phyloP scores from a whole-genome alignment of 768 basidiomycete species.

The Amanita muscaria region DNA sequence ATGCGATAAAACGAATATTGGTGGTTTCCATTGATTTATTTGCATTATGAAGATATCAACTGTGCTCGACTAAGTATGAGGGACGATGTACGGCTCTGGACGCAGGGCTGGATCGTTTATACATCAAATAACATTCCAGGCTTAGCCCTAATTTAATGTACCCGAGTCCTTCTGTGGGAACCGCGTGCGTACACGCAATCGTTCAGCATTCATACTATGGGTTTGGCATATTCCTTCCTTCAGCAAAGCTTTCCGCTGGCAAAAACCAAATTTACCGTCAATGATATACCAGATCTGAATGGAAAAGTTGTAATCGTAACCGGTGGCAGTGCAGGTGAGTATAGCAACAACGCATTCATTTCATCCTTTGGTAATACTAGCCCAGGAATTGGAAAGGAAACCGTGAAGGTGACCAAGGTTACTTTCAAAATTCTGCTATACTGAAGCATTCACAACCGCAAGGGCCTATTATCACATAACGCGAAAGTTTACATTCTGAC shows the following conservation, averaged over 20 bases:
- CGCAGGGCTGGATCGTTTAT: no score
- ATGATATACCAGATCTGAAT: constrained; percentile 46
- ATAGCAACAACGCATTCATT: background rate
- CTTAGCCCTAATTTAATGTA: no score
- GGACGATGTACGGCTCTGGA: no score
- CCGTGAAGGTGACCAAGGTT: constrained; percentile 47
- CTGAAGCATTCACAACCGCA: background rate
- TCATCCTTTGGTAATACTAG: background rate
- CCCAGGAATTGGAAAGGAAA: constrained; percentile 53
- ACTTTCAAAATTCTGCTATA: background rate
- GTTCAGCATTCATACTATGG: no score
- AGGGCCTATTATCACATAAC: constrained; percentile 47
- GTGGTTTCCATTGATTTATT: no score
- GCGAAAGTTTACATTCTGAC: constrained; percentile 60
- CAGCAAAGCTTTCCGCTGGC: constrained; percentile 31
- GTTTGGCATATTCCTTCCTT: constrained; percentile 13
- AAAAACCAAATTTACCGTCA: constrained; percentile 30
- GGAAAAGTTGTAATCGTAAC: constrained; percentile 36
- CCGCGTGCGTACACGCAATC: no score
- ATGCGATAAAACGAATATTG: no score
- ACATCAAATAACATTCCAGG: no score
- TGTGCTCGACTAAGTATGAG: no score
- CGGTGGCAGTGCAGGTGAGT: constrained; percentile 16
- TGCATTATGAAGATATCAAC: background rate
- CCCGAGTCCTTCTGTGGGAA: no score